phyloP scores from a whole-genome alignment of 2,329 filamentous ascomycete species.

The Stemphylium vesicarium region DNA sequence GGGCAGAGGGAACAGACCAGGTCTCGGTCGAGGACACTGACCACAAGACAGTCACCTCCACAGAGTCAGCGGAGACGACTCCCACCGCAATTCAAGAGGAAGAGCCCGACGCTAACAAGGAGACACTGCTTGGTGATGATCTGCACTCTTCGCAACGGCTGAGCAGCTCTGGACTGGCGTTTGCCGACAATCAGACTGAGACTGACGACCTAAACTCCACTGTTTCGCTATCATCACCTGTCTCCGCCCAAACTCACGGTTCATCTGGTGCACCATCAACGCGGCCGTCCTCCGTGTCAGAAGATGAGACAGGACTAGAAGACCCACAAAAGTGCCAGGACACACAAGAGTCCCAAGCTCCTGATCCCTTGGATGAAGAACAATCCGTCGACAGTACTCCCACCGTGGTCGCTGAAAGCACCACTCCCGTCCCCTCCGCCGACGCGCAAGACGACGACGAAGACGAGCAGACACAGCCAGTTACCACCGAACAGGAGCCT shows the following conservation, averaged over 20 bases:
- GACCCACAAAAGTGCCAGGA: slow-evolving; percentile 24
- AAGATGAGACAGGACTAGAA: slow-evolving; percentile 39
- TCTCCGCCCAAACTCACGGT: slow-evolving; percentile 48
- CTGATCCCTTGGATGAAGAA: slow-evolving; percentile 34
- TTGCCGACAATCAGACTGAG: slow-evolving; percentile 51
- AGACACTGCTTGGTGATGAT: slow-evolving; percentile 23
- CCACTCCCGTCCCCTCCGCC: slow-evolving; percentile 31
- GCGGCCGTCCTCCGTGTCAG: slow-evolving; percentile 49
- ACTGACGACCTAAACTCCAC: slow-evolving; percentile 45
- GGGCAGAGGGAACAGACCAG: slow-evolving; percentile 7
- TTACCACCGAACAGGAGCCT: slow-evolving; percentile 11
- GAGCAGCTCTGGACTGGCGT: slow-evolving; percentile 61
- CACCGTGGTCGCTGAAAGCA: slow-evolving; percentile 43
- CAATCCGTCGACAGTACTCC: slow-evolving; percentile 45
- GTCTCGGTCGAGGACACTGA: background rate
- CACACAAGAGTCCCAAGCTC: slow-evolving; percentile 17
- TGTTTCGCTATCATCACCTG: slow-evolving; percentile 46
- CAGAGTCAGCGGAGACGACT: slow-evolving; percentile 4
- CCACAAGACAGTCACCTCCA: background rate
- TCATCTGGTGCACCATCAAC: slow-evolving; percentile 48
- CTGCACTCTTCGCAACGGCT: slow-evolving; percentile 13
- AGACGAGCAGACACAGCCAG: slow-evolving; percentile 11
- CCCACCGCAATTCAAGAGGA: slow-evolving; percentile 8
- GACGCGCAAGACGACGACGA: slow-evolving; percentile 27
- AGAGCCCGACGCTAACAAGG: slow-evolving; percentile 14